Evolutionary conservation across 106 monocot species (phyloP).

Genomic region (Apostasia shenzhenica): DNA sequence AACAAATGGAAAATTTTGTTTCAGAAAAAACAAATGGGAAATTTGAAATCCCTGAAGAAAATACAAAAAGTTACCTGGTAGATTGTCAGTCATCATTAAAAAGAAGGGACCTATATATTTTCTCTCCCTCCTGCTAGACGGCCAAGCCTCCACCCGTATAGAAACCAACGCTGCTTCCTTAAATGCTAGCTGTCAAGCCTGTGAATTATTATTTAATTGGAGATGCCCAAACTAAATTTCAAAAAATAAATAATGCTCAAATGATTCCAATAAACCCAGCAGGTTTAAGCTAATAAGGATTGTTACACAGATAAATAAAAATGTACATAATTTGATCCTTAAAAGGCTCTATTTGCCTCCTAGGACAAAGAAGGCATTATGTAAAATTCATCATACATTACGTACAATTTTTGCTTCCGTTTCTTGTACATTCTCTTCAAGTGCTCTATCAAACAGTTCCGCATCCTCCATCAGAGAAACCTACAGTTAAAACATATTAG

Average conservation of each 20-base stretch:
- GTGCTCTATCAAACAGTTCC: slow-evolving; percentile 71
- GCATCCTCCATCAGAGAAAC: slow-evolving; percentile 89
- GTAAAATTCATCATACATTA: not conserved
- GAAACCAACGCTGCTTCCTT: slow-evolving; percentile 88
- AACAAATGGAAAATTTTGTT: too few species aligned
- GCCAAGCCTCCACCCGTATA: slow-evolving; percentile 68
- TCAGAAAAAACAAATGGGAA: too few species aligned
- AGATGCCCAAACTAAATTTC: too few species aligned
- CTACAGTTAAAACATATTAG: slow-evolving; percentile 36
- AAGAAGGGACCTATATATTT: slow-evolving; percentile 68
- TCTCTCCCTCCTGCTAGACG: slow-evolving; percentile 69
- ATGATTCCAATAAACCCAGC: too few species aligned
- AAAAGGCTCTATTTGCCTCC: too few species aligned
- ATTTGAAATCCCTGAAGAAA: not conserved
- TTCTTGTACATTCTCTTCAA: slow-evolving; percentile 82
- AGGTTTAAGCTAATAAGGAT: too few species aligned
- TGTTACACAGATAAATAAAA: too few species aligned
- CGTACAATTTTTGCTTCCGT: slow-evolving; percentile 86
- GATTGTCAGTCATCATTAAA: slow-evolving; percentile 94
- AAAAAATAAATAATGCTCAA: too few species aligned
- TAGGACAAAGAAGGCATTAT: not conserved
- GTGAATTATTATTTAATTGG: not conserved
- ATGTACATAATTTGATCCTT: too few species aligned
- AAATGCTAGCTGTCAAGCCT: slow-evolving; percentile 83
- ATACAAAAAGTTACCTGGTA: slow-evolving; percentile 53